Evolutionary conservation across 1,139 yeast species (phyloP).

Genomic region (Suhomyces yuchorum): DNA sequence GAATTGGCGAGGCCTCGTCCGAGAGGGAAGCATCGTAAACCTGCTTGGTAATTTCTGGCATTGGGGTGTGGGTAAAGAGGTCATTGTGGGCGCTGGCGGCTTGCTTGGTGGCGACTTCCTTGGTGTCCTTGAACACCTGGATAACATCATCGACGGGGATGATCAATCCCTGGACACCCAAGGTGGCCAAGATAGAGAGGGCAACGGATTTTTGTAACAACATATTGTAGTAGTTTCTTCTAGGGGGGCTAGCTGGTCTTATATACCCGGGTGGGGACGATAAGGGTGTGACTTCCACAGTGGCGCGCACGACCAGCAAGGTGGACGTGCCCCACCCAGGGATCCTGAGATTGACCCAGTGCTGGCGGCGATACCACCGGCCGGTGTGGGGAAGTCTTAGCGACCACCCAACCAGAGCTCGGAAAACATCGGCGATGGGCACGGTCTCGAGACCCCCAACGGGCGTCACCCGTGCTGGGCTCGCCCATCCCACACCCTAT

Average conservation of each 20-base stretch:
- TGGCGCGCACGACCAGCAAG: constrained; percentile 10
- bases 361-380: background rate
- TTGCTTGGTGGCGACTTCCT: constrained; percentile 19
- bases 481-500: no score
- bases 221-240: constrained; percentile 25
- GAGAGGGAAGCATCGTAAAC: constrained; percentile 11
- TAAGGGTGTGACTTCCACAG: constrained; percentile 13
- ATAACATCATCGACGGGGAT: constrained; percentile 58
- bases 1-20: constrained; percentile 41
- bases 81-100: constrained; percentile 16
- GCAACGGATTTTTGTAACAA: constrained; percentile 53
- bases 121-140: constrained; percentile 33
- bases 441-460: no score
- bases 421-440: background rate
- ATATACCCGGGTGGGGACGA: constrained; percentile 10
- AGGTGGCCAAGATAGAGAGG: constrained; percentile 55
- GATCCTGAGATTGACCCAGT: background rate
- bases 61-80: background rate
- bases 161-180: constrained; percentile 65
- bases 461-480: no score
- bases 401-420: no score
- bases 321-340: constrained; percentile 2
- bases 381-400: background rate
- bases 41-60: background rate
- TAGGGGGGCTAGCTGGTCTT: constrained; percentile 6